Base-by-base conservation (phyloP, 2,329 filamentous ascomycete species). In the Penicillium sp. region DNA sequence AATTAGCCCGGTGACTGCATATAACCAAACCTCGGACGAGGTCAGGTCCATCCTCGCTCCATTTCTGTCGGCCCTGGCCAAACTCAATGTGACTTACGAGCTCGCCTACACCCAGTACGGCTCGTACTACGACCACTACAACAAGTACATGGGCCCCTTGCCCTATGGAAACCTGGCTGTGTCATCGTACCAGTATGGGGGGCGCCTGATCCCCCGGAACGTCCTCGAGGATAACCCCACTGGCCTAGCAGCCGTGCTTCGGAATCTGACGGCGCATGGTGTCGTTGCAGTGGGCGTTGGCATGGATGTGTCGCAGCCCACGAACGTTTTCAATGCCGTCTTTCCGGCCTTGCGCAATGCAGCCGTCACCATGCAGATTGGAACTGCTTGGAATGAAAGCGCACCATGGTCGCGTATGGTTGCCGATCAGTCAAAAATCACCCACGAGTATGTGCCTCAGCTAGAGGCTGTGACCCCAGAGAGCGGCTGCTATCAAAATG, bases 1-100 rank as follows among this genome's bases (percentile, higher is more conserved):
- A 21, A 59, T 80, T 26, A 62, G 61, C 6, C 69, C 71, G 13
- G 40, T 77, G 14, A 78, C 72, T 0, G 72, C 66, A 2, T 77
- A 72, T 48, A 68, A 70, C 56, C 68, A 73, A 50, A 71, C 66
- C 4, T 52, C 63, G 1, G 59, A 54, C 13, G 54, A 78, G 27
- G 67, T 77, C 14, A 58, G 70, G 42, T 50, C 56, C 7, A 68
- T 75, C 27, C 61, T 80, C 14, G 44, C 56, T 0, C 72, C 74
- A 3, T 72, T 76, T 46, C 55, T 62, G 18, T 45, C 57, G 8
- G 62, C 58, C 11, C 70, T 79, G 4, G 57, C 67, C 26, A 35
- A 47, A 4, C 43, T 65, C n/a, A 49, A 53, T 21, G 64, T 70
- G 46, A 40, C 50, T 5, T 69, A 68, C 46, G 50, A 43, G 13